Evolutionary conservation across 108 stramenopile species (phyloP).

Genomic region (Ochromonas danica): DNA sequence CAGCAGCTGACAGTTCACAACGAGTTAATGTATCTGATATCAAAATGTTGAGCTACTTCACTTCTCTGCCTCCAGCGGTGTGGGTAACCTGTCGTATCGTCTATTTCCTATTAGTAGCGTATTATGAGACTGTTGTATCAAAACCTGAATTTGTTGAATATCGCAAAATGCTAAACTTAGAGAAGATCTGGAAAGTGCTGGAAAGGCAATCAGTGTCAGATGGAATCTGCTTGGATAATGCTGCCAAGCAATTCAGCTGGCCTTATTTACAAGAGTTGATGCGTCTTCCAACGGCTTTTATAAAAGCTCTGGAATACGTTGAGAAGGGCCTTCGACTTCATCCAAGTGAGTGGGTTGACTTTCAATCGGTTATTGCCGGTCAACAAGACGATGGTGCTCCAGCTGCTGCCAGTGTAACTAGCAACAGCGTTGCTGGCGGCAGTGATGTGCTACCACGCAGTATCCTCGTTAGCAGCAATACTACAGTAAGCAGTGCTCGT

Average conservation of each 20-base stretch:
- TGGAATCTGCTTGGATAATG: background rate
- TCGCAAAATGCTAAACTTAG: background rate
- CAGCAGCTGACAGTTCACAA: no score
- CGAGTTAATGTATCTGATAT: background rate
- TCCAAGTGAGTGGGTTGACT: background rate
- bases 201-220: background rate
- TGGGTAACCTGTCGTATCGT: constrained; percentile 20
- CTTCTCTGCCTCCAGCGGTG: background rate
- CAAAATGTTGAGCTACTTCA: background rate
- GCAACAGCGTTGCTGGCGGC: no score
- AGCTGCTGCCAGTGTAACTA: no score
- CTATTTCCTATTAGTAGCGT: background rate
- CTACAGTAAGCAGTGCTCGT: no score
- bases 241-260: background rate
- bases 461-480: no score
- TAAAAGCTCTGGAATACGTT: background rate
- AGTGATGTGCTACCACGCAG: no score
- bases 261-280: background rate
- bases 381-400: no score
- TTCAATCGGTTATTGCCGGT: no score
- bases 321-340: background rate
- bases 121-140: background rate
- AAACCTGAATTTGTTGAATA: background rate
- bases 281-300: background rate
- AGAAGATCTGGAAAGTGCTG: background rate